Evolutionary conservation across 441 rosid genomes (phyloP), one percentile per base, ranked within the genome.

Genomic region (Codiaeum variegatum): DNA sequence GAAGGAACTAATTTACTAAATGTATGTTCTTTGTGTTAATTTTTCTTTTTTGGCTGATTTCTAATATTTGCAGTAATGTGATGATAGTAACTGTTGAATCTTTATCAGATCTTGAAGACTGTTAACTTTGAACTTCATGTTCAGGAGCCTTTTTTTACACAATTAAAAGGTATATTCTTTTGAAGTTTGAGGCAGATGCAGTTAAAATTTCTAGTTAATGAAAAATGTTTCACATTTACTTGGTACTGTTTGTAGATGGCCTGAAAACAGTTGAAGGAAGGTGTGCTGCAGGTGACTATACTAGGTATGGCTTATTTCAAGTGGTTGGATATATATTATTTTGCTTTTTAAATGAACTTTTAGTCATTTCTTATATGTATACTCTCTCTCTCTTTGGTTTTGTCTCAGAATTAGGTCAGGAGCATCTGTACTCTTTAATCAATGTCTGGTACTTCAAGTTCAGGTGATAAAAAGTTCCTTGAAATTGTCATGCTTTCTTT

Each of bases 211-310:
- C 7, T 51, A 19, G 56, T 51, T 24, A 6, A 51, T 19, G 24
- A 51, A 51, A 51, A 1, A 18, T 15, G 4, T 5, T 46, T 46
- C 42, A 51, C 24, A 18, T 51, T 51, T 34, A 23, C 52, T 29
- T 69, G 55, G 52, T 85, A 10, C 62, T 79, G 49, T 62, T 59
- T 76, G 67, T 65, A 92, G 98, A 88, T 83, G 94, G 90, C 18
- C 52, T 75, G 61, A 89, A 87, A 78, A 89, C 86, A 55, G 73
- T 89, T 65, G 97, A 87, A 81, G 91, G 93, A 73, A 88, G 92
- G 78, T 88, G 92, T 74, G 91, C 88, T 44, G 74, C 56, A 51
- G 56, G n/a, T 34, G 59, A 85, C 71, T 85, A 87, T 75, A 81
- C 75, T 69, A 56, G 88, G 89, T 87, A 69, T n/a, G 71, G 1